Evolutionary conservation across 2,329 filamentous ascomycete genomes (phyloP).

Genomic region (Penicillium sp.): DNA sequence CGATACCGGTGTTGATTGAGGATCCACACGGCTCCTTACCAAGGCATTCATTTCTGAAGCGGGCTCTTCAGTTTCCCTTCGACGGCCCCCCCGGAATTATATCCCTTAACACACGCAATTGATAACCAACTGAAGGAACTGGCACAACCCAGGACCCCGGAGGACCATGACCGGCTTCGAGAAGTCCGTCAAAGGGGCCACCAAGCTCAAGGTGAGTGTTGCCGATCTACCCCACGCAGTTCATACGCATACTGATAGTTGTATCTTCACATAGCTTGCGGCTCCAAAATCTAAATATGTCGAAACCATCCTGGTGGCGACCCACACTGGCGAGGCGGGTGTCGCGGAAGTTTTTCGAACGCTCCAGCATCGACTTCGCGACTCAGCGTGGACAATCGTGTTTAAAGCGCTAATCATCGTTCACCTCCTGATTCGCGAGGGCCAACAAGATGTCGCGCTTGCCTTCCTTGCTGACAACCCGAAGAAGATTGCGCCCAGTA

Average conservation of each 20-base stretch:
- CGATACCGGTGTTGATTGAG: slow-evolving; percentile 26
- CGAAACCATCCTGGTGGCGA: slow-evolving; percentile 94
- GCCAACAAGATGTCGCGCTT: slow-evolving; percentile 83
- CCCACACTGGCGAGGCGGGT: slow-evolving; percentile 89
- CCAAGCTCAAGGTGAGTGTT: slow-evolving; percentile 82
- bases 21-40: slow-evolving; percentile 17
- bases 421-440: slow-evolving; percentile 96
- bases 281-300: slow-evolving; percentile 99
- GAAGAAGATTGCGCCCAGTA: slow-evolving; percentile 81
- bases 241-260: slow-evolving; percentile 14
- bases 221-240: neutral
- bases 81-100: neutral
- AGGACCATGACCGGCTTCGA: slow-evolving; percentile 66
- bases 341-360: slow-evolving; percentile 95
- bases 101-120: neutral
- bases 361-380: slow-evolving; percentile 81
- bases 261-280: slow-evolving; percentile 64
- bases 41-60: slow-evolving; percentile 18
- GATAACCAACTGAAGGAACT: neutral
- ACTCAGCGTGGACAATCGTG: slow-evolving; percentile 99
- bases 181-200: slow-evolving; percentile 98
- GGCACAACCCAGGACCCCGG: neutral
- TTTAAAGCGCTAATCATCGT: slow-evolving; percentile 97
- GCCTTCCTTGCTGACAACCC: slow-evolving; percentile 80
- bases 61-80: slow-evolving; percentile 15